Percentiles rank a stretch among this genome's conserved stretches.
Conservation (phyloP, 768 basidiomycete species). For the Royoungia palumana region DNA sequence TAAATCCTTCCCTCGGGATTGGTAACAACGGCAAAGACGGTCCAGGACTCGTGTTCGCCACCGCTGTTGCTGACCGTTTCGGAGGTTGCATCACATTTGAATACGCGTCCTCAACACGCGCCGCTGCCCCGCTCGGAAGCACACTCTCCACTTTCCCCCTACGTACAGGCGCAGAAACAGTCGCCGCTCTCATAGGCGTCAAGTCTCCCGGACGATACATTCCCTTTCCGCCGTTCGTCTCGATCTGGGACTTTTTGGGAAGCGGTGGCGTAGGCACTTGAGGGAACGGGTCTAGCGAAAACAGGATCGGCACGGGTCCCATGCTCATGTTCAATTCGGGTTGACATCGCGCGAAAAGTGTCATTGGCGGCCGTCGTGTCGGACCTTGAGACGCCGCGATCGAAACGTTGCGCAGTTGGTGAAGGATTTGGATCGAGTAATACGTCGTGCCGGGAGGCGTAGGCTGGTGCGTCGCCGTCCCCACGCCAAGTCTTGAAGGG, state of each 20-base stretch:
- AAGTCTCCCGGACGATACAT: neutral
- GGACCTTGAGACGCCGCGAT: slow-evolving; percentile 20
- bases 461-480: neutral
- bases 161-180: slow-evolving; percentile 31
- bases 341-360: slow-evolving; percentile 59
- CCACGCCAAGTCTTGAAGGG: slow-evolving; percentile 8
- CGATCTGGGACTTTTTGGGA: neutral
- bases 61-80: slow-evolving; percentile 11
- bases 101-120: neutral
- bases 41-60: neutral
- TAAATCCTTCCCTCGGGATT: slow-evolving; percentile 61
- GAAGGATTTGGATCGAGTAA: slow-evolving; percentile 27
- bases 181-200: slow-evolving; percentile 27
- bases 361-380: slow-evolving; percentile 28
- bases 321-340: slow-evolving; percentile 46
- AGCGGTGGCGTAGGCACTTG: slow-evolving; percentile 10
- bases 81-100: slow-evolving; percentile 14
- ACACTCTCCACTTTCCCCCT: slow-evolving; percentile 5
- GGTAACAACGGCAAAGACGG: slow-evolving; percentile 11
- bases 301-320: slow-evolving; percentile 61
- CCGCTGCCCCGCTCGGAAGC: neutral
- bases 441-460: slow-evolving; percentile 27
- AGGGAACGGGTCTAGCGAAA: slow-evolving; percentile 51
- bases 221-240: neutral
- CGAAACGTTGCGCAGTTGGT: slow-evolving; percentile 22